Percentiles rank a stretch among this genome's conserved stretches.
Evolutionary conservation across 1,139 yeast genomes (phyloP).

Genomic region (Candida pseudocylindracea): DNA sequence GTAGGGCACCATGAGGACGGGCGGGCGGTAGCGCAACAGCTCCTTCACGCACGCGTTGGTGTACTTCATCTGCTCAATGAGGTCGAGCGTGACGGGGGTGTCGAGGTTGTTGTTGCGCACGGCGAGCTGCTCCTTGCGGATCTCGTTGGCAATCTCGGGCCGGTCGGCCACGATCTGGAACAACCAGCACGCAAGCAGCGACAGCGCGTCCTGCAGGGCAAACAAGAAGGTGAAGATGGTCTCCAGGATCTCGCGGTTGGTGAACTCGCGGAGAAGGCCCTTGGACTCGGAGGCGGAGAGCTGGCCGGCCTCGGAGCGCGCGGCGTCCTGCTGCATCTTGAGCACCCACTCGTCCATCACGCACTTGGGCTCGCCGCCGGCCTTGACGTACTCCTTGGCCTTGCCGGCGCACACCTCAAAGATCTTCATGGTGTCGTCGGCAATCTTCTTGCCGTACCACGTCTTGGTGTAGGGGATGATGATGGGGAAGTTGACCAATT

Average conservation of each 20-base stretch:
- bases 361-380: conserved; percentile 63
- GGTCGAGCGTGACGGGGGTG: conserved; percentile 36
- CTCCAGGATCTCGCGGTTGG: conserved; percentile 84
- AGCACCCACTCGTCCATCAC: conserved; percentile 91
- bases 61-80: conserved; percentile 71
- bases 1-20: conserved; percentile 95
- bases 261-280: conserved; percentile 55
- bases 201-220: conserved; percentile 96
- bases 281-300: conserved; percentile 23
- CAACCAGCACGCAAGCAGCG: conserved; percentile 96
- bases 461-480: conserved; percentile 89
- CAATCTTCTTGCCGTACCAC: conserved; percentile 90
- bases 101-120: conserved; percentile 62
- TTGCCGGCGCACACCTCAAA: conserved; percentile 72
- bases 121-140: conserved; percentile 76
- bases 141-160: conserved; percentile 67
- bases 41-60: conserved; percentile 84
- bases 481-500: conserved; percentile 91
- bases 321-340: conserved; percentile 42
- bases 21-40: conserved; percentile 86
- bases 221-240: conserved; percentile 89
- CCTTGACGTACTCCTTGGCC: conserved; percentile 58
- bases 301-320: conserved; percentile 22
- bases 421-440: conserved; percentile 83
- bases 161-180: conserved; percentile 91